Evolutionary conservation across 108 stramenopile genomes (phyloP).

Genomic region (Conticribra guillardii): DNA sequence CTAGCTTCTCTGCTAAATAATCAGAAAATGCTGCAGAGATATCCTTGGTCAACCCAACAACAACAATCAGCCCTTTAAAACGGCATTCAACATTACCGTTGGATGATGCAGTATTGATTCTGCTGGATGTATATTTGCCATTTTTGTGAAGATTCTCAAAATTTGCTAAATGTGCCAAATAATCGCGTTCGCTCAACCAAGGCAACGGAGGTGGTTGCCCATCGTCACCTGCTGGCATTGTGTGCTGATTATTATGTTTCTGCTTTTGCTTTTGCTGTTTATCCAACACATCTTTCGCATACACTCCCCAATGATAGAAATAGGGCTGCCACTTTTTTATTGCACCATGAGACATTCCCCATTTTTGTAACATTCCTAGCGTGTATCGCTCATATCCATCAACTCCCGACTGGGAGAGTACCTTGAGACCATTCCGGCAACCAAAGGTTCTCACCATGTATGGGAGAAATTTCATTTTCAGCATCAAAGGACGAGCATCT

Average conservation of each 20-base stretch:
- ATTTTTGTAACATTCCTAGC: constrained; percentile 52
- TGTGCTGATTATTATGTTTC: not conserved
- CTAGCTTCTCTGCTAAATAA: constrained; percentile 7
- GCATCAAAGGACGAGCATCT: constrained; percentile 61
- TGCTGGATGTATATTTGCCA: not conserved
- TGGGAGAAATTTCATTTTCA: constrained; percentile 89
- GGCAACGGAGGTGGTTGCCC: not conserved
- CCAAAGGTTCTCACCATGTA: constrained; percentile 89
- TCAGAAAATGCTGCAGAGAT: constrained; percentile 1
- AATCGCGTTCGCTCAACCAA: not conserved
- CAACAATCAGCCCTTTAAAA: constrained; percentile 4
- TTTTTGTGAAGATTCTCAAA: constrained; percentile 13
- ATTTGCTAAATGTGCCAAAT: constrained; percentile 4
- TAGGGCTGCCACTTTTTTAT: constrained; percentile 70
- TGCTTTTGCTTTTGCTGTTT: not conserved
- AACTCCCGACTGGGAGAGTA: constrained; percentile 49
- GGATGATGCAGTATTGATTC: not conserved
- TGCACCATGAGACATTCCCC: constrained; percentile 65
- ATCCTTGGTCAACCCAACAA: constrained; percentile 5
- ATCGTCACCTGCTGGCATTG: no score
- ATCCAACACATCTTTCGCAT: constrained; percentile 23
- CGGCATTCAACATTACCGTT: not conserved
- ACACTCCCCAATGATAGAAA: constrained; percentile 67
- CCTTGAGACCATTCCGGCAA: constrained; percentile 72
- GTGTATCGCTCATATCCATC: constrained; percentile 58